Conservation (phyloP, 768 basidiomycete genomes). For the Infundibulicybe gibba region DNA sequence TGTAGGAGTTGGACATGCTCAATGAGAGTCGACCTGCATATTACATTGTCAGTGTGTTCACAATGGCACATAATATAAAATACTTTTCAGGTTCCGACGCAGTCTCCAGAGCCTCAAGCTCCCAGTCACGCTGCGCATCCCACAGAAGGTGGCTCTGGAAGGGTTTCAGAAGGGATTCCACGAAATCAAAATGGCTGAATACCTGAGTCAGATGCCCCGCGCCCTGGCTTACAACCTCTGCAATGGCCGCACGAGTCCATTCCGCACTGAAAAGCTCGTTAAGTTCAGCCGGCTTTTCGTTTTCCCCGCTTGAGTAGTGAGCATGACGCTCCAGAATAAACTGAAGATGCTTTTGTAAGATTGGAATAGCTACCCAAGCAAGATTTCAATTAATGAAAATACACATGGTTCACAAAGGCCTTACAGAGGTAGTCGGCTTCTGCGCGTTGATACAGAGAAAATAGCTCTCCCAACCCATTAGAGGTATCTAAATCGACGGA, state of each 20-base stretch:
- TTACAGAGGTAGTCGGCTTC: constrained; percentile 78
- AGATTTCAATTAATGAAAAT: not conserved
- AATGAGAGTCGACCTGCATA: constrained; percentile 37
- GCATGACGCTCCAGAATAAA: constrained; percentile 47
- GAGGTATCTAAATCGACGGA: constrained; percentile 46
- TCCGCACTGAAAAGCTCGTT: constrained; percentile 56
- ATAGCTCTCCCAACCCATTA: constrained; percentile 49
- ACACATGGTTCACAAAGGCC: constrained; percentile 22
- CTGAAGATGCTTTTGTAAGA: constrained; percentile 65
- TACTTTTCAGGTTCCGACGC: constrained; percentile 46
- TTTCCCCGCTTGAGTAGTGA: constrained; percentile 32
- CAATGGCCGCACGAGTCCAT: constrained; percentile 59
- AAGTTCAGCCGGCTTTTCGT: constrained; percentile 43
- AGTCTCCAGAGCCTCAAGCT: constrained; percentile 56
- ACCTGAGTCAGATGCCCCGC: constrained; percentile 64
- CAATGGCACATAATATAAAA: not conserved
- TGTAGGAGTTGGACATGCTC: constrained; percentile 53
- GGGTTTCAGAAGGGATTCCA: not conserved
- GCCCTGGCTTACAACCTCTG: constrained; percentile 52
- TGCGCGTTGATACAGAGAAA: constrained; percentile 62
- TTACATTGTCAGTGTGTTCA: constrained; percentile 5
- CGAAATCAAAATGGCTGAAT: constrained; percentile 4
- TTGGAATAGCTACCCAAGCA: constrained; percentile 57
- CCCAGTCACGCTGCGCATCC: constrained; percentile 74
- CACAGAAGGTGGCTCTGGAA: constrained; percentile 67